phyloP scores from a whole-genome alignment of 2,329 filamentous ascomycete species.

The Xylogone sp. region DNA sequence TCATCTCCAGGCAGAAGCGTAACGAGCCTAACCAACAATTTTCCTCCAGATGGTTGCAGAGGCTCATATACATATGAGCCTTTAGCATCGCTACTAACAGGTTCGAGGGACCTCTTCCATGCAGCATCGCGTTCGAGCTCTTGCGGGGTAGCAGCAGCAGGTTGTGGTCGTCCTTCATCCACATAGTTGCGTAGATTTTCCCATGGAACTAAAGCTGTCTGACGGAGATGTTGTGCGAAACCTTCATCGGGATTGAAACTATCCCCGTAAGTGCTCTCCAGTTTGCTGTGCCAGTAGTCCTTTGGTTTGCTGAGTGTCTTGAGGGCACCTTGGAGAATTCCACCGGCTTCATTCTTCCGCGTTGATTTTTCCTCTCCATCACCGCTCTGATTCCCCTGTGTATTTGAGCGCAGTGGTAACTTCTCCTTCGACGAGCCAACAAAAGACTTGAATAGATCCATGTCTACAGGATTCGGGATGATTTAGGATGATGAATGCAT shows the following conservation, averaged over 20 bases:
- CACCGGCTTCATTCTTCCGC: too few relatives aligned
- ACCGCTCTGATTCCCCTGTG: too few relatives aligned
- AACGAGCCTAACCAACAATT: constrained; percentile 1
- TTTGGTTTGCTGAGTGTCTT: too few relatives aligned
- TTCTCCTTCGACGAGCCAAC: too few relatives aligned
- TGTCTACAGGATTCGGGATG: too few relatives aligned
- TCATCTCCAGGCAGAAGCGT: constrained; percentile 3
- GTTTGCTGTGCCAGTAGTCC: too few relatives aligned
- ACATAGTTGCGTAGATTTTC: constrained; percentile 1
- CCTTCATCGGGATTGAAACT: constrained; percentile 2
- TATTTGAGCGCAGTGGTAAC: too few relatives aligned
- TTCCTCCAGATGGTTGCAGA: background rate
- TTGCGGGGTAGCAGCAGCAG: background rate
- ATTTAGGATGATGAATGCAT: too few relatives aligned
- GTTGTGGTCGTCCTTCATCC: constrained; percentile 2
- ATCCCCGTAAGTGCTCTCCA: constrained; percentile 1
- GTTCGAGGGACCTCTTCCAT: constrained; percentile 1
- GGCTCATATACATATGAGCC: constrained; percentile 1
- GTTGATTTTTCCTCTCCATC: too few relatives aligned
- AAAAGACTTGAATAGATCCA: too few relatives aligned
- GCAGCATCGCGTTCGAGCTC: constrained; percentile 1
- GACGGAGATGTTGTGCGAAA: constrained; percentile 1
- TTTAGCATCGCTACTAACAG: background rate
- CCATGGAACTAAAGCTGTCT: constrained; percentile 1
- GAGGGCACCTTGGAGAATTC: too few relatives aligned